Conservation (phyloP, 2,329 filamentous ascomycete genomes). For the Cercospora brassicicola region DNA sequence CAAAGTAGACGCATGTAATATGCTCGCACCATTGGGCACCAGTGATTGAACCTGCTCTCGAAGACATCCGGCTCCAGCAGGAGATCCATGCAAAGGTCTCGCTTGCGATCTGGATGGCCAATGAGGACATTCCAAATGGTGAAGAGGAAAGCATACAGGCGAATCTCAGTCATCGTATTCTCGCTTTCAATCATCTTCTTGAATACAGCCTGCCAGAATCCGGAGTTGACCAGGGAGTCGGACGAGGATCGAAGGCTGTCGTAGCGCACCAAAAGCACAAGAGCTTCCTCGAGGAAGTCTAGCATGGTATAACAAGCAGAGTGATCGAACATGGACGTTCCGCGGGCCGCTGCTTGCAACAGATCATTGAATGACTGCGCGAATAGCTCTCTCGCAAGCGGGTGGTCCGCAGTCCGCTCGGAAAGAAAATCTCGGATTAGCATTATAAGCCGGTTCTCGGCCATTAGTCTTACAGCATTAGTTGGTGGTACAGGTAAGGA, state of each 20-base stretch:
- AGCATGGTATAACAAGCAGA: constrained; percentile 85
- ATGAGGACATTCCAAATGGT: constrained; percentile 74
- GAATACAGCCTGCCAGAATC: constrained; percentile 82
- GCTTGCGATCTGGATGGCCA: constrained; percentile 66
- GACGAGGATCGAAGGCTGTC: constrained; percentile 47
- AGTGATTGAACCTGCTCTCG: constrained; percentile 82
- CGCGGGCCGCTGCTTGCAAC: constrained; percentile 71
- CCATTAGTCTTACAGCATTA: constrained; percentile 77
- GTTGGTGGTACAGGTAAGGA: constrained; percentile 62
- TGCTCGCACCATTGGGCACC: constrained; percentile 91
- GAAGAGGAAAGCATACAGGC: constrained; percentile 78
- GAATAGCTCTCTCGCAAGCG: constrained; percentile 66
- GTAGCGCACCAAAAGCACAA: constrained; percentile 67
- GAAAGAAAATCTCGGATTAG: constrained; percentile 78
- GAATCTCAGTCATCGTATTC: constrained; percentile 86
- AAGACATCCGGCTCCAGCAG: constrained; percentile 74
- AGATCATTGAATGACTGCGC: constrained; percentile 72
- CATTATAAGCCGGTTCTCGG: constrained; percentile 82
- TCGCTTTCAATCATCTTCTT: constrained; percentile 76
- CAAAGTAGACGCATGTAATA: constrained; percentile 90
- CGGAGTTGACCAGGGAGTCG: constrained; percentile 66
- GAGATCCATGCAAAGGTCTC: constrained; percentile 70
- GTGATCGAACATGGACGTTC: constrained; percentile 77
- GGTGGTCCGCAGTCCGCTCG: constrained; percentile 56
- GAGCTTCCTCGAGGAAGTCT: constrained; percentile 81